phyloP scores from a whole-genome alignment of 2,329 filamentous ascomycete species.

The Venturia effusa region DNA sequence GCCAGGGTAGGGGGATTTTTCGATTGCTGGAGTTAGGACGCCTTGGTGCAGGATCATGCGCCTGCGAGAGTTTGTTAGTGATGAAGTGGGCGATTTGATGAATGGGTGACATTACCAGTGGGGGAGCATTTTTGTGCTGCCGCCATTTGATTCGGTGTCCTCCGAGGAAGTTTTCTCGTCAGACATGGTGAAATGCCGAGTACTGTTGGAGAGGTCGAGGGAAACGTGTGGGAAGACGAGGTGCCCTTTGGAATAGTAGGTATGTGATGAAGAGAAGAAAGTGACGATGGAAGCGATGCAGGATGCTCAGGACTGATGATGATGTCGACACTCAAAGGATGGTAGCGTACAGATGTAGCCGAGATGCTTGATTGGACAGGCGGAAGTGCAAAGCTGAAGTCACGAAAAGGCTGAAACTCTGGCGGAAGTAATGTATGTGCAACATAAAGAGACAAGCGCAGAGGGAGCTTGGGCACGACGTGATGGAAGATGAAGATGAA shows the following conservation, averaged over 20 bases:
- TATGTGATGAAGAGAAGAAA: not conserved
- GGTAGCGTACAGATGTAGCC: not conserved
- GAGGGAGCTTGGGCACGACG: not conserved
- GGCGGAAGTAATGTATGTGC: no score
- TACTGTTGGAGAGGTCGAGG: not conserved
- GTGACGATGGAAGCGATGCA: not conserved
- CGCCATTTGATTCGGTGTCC: not conserved
- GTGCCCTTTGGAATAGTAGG: not conserved
- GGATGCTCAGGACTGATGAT: not conserved
- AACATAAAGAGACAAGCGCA: not conserved
- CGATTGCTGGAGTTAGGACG: constrained; percentile 25
- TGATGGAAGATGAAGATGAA: no score
- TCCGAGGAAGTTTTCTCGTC: not conserved
- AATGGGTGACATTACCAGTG: not conserved
- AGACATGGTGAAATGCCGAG: not conserved
- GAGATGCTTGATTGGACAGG: not conserved
- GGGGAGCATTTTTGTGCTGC: not conserved
- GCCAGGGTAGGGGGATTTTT: constrained; percentile 31
- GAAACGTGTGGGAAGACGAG: not conserved
- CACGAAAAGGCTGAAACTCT: not conserved
- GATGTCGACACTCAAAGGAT: not conserved
- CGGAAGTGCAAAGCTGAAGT: not conserved
- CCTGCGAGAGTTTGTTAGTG: constrained; percentile 20
- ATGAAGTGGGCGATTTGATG: not conserved
- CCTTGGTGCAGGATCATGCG: constrained; percentile 27